Conservation (phyloP, 352 stramenopile species). For the Globisporangium iwayamae region DNA sequence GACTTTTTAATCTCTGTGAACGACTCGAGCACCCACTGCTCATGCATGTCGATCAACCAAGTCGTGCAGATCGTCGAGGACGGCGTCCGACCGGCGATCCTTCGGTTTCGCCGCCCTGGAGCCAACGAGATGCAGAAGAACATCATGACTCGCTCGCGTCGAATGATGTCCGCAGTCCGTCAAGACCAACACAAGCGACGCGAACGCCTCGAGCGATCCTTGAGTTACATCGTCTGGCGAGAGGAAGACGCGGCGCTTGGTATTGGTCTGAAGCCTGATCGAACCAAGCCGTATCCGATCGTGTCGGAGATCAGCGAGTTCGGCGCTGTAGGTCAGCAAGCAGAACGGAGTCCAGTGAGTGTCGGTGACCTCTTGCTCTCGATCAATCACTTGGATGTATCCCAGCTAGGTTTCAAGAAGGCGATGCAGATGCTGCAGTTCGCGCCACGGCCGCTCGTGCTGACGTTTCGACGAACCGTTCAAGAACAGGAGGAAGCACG, state of each 20-base stretch:
- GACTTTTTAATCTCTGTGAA: conserved; percentile 67
- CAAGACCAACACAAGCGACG: conserved; percentile 38
- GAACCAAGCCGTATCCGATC: conserved; percentile 49
- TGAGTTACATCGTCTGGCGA: conserved; percentile 67
- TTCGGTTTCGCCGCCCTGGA: conserved; percentile 53
- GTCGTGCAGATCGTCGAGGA: conserved; percentile 56
- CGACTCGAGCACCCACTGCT: conserved; percentile 35
- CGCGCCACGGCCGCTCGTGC: conserved; percentile 58
- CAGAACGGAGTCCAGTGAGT: conserved; percentile 25
- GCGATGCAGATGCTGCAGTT: conserved; percentile 61
- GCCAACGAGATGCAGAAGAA: conserved; percentile 36
- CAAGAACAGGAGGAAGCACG: conserved; percentile 26
- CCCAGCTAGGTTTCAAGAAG: conserved; percentile 49
- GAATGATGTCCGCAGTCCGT: conserved; percentile 6
- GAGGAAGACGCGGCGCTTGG: conserved; percentile 61
- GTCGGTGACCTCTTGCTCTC: conserved; percentile 57
- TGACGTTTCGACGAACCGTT: conserved; percentile 52
- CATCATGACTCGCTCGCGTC: conserved; percentile 20
- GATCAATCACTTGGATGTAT: conserved; percentile 72
- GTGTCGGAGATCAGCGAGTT: conserved; percentile 34
- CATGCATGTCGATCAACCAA: conserved; percentile 36
- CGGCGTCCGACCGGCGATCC: conserved; percentile 55
- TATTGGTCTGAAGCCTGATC: conserved; percentile 49
- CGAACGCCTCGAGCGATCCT: conserved; percentile 46
- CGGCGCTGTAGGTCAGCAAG: conserved; percentile 26